A percentile compares a stretch with the other conserved stretches of the same genome.
These are phyloP conservation scores for Coniferiporia sulphurascens DNA, from an alignment of 1,284 basidiomycete species.

Conservation along the genomic window DNA sequence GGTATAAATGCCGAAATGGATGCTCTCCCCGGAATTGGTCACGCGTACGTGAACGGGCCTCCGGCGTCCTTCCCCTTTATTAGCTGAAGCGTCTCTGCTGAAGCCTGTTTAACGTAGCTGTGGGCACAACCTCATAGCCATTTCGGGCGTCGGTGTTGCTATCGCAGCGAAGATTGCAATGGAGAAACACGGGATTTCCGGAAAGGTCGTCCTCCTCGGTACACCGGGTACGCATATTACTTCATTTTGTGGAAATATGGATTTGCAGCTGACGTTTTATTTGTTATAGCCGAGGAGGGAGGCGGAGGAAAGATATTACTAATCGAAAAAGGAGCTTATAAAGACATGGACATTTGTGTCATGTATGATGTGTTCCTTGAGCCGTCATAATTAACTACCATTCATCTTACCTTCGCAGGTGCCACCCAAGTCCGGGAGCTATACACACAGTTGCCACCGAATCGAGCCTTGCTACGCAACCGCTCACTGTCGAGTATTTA, in stretches of 20 bases:
- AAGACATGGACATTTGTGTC: conserved; percentile 36
- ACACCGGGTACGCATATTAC: conserved; percentile 32
- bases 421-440: conserved; percentile 24
- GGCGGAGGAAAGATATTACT: conserved; percentile 42
- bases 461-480: conserved; percentile 26
- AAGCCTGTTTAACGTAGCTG: conserved; percentile 23
- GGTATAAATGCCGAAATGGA: conserved; percentile 39
- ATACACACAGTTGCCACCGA: conserved; percentile 21
- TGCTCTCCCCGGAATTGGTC: conserved; percentile 34
- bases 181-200: conserved; percentile 34
- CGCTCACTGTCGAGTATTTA: conserved; percentile 24
- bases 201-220: conserved; percentile 41
- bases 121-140: conserved; percentile 47
- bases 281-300: conserved; percentile 37
- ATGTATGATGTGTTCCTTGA: conserved; percentile 25
- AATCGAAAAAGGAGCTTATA: conserved; percentile 36
- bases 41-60: conserved; percentile 27
- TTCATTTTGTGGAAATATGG: background rate
- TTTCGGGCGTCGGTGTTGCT: conserved; percentile 39
- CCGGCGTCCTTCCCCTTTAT: background rate
- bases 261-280: background rate
- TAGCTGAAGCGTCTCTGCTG: no score
- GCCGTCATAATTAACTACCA: background rate
- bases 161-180: conserved; percentile 35
- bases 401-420: conserved; percentile 7